Base-by-base conservation (phyloP, 2,329 filamentous ascomycete species). In the Fusarium agapanthi region DNA sequence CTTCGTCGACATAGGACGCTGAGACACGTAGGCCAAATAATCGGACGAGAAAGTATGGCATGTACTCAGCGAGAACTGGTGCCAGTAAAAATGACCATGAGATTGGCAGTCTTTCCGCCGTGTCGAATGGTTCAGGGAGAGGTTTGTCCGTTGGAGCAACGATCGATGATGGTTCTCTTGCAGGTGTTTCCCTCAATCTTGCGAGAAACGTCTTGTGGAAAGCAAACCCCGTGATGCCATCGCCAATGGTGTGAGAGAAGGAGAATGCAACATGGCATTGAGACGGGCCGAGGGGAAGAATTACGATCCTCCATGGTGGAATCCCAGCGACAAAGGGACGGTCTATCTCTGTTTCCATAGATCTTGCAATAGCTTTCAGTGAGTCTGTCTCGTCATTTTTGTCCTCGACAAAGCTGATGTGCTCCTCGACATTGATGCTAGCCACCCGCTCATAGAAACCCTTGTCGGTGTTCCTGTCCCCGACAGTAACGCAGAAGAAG, bases 201-300 rank as follows among this genome's bases (percentile, higher is more conserved):
- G 61, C 32, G 3, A 78, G 60, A 28, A 78, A 76, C 8, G 65
- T 66, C 50, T 61, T 75, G 43, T 78, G 76, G 16, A 78, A 78
- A 30, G 55, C 56, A 14, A 67, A 34, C 9, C 76, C 76, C 4
- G 72, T 58, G 4, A 74, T 53, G 4, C 76, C 76, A 26, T 78
- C 76, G 0, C 76, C 75, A 30, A 78, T 76, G 2, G 65, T 57
- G 20, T 78, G 76, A 28, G 75, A 77, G 43, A 62, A 78, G 4
- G 64, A 61, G 41, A 77, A 77, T 1, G 63, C 61, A 40, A 78
- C 11, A 40, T 77, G 73, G 26, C 69, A 76, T n/a, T 67, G 59
- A 4, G 41, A 48, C 0, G 44, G 8, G 3, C 45, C 13, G 3
- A 77, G 34, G 7, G 73, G 74, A 3, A 76, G 58, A 5, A 78